Evolutionary conservation across 2,329 filamentous ascomycete genomes (phyloP).

Genomic region (Cytospora schulzeri): DNA sequence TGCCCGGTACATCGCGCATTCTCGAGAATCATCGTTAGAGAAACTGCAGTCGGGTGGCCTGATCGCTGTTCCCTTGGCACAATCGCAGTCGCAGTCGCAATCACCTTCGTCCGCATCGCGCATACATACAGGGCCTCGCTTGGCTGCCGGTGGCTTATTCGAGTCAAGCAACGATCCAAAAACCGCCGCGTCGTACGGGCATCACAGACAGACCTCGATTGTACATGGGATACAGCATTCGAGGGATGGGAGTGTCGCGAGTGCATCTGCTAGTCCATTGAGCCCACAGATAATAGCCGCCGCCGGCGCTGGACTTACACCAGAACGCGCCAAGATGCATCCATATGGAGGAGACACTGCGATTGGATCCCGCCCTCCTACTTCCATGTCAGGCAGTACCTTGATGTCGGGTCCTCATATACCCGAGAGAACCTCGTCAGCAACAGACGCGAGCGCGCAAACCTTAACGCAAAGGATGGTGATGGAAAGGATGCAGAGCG

Average conservation of each 20-base stretch:
- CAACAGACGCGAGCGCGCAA: constrained; percentile 47
- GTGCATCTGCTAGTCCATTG: constrained; percentile 78
- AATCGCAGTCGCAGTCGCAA: constrained; percentile 28
- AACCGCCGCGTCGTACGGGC: constrained; percentile 64
- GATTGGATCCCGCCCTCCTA: constrained; percentile 46
- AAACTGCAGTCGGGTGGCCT: constrained; percentile 46
- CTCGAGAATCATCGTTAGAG: constrained; percentile 61
- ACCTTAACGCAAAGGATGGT: constrained; percentile 53
- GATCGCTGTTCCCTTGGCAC: constrained; percentile 38
- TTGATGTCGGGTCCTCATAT: constrained; percentile 31
- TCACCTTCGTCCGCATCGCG: constrained; percentile 34
- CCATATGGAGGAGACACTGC: constrained; percentile 46
- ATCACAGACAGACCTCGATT: constrained; percentile 95
- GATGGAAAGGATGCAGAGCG: constrained; percentile 64
- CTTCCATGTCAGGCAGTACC: constrained; percentile 49
- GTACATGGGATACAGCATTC: constrained; percentile 95
- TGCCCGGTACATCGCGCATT: constrained; percentile 50
- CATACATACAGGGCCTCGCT: constrained; percentile 45
- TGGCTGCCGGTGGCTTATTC: constrained; percentile 45
- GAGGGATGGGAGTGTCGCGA: constrained; percentile 83
- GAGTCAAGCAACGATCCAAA: constrained; percentile 61
- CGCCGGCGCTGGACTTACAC: constrained; percentile 57
- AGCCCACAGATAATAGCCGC: constrained; percentile 84
- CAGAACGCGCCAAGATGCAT: constrained; percentile 56
- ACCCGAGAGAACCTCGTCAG: constrained; percentile 51